Base-by-base conservation (phyloP, 352 stramenopile genomes). In the Phytophthora fragariae region DNA sequence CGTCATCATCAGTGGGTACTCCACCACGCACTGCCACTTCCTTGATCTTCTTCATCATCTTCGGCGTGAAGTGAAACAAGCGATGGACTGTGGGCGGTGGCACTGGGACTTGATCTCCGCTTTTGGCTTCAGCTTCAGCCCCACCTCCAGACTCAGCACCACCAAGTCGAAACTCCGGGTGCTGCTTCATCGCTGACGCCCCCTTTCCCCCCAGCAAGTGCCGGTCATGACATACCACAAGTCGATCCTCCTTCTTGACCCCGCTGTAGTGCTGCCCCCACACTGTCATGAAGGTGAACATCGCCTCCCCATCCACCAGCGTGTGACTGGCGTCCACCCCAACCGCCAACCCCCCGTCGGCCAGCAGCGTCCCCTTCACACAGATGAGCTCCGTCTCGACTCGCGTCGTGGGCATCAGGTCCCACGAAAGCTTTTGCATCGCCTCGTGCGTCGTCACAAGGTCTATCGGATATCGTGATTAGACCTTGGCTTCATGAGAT, bases 201-300 rank as follows among this genome's bases (percentile, higher is more conserved):
- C 77, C 76, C 4, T 57, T 77, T 29, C 66, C 68, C 7, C 15
- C 47, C 1, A 89, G 24, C 39, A 91, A 70, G 7, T 83, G 59
- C 2, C 81, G 80, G 19, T 87, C 81, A 52, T 89, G 83, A 55
- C 55, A 76, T 1, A 91, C 69, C 17, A 59, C 33, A 3, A 77
- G 49, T 17, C 77, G 70, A 10, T 82, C 54, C 2, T 70, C 24
- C 24, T 77, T 70, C 11, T 56, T 37, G 1, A 90, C 55, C 0
- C 62, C 65, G 41, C 76, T 81, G 66, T 89, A 91, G 66, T 85
- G 79, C 64, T 83, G 69, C 7, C 81, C 80, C 83, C 85, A 92
- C n/a, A 77, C 65, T 33, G 78, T 85, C 73, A 87, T 85, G 56
- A 92, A 89, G 9, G 78, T 91, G 71, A 91, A 89, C 57, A 86